These are phyloP conservation scores for Tripterygium wilfordii DNA, from an alignment of 177 flowering plant genomes.

Conservation along the genomic window DNA sequence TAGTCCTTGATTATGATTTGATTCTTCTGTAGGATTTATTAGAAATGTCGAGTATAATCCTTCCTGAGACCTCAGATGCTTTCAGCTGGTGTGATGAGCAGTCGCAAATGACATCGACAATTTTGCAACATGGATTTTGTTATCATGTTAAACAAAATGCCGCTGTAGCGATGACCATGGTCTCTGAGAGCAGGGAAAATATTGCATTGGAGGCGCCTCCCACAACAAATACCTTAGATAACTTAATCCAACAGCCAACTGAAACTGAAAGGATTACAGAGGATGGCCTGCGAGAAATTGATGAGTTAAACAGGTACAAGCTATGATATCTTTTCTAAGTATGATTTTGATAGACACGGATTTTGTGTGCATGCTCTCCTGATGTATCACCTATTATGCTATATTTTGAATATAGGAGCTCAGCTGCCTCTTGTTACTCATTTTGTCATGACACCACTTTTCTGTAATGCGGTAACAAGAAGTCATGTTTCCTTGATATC, in stretches of 20 bases:
- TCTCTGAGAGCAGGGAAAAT: conserved; percentile 28
- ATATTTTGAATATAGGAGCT: too few species aligned
- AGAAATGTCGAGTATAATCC: conserved; percentile 24
- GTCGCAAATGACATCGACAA: conserved; percentile 51
- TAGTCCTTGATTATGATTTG: conserved; percentile 9
- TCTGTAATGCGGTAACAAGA: conserved; percentile 42
- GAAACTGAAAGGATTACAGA: too few species aligned
- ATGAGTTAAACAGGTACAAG: too few species aligned
- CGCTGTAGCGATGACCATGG: conserved; percentile 22
- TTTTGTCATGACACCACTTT: background rate
- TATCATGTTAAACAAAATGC: conserved; percentile 44
- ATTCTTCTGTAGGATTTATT: conserved; percentile 41
- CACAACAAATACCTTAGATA: conserved; percentile 35
- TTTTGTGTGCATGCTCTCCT: too few species aligned
- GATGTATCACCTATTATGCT: too few species aligned
- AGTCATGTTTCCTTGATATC: conserved; percentile 25
- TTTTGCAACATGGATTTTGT: conserved; percentile 72
- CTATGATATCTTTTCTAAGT: too few species aligned
- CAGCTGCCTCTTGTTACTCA: too few species aligned
- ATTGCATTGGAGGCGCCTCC: conserved; percentile 50
- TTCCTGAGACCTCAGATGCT: conserved; percentile 34
- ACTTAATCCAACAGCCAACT: too few species aligned
- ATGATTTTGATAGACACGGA: too few species aligned
- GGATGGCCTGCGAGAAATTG: too few species aligned
- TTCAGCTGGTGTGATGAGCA: conserved; percentile 43